A percentile compares a stretch with the other conserved stretches of the same genome.
phyloP scores from a whole-genome alignment of 2,329 filamentous ascomycete species.

The Fusarium duplospermum region DNA sequence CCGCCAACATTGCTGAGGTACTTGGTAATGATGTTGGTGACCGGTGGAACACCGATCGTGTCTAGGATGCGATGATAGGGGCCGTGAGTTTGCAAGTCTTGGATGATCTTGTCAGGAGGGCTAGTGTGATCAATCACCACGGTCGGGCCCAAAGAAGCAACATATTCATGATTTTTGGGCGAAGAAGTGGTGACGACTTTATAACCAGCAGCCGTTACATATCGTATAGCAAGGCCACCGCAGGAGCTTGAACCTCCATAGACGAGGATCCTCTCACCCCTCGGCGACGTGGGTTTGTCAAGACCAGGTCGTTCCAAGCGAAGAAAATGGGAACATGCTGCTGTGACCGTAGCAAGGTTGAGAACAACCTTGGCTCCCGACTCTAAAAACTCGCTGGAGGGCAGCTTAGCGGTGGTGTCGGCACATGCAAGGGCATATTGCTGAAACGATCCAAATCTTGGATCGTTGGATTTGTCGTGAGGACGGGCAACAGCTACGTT shows the following conservation, averaged over 20 bases:
- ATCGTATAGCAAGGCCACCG: background rate
- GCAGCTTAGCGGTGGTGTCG: background rate
- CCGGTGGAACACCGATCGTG: background rate
- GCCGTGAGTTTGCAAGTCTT: background rate
- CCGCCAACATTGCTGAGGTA: background rate
- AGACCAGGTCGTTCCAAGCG: background rate
- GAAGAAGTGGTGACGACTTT: constrained; percentile 1
- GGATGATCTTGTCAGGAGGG: background rate
- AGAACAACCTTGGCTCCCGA: background rate
- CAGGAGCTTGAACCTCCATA: background rate
- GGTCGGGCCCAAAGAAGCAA: background rate
- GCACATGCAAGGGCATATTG: background rate
- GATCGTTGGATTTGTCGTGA: background rate
- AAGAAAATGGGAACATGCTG: background rate
- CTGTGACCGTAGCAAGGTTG: background rate
- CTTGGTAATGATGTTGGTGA: background rate
- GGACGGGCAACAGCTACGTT: background rate
- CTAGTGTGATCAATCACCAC: background rate
- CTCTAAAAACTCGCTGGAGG: background rate
- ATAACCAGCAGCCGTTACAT: background rate
- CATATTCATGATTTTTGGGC: background rate
- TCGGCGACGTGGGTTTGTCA: background rate
- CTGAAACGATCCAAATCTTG: background rate
- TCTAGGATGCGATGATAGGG: background rate
- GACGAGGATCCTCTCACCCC: background rate